phyloP scores from a whole-genome alignment of 306 rosid species.

The Lotus japonicus region DNA sequence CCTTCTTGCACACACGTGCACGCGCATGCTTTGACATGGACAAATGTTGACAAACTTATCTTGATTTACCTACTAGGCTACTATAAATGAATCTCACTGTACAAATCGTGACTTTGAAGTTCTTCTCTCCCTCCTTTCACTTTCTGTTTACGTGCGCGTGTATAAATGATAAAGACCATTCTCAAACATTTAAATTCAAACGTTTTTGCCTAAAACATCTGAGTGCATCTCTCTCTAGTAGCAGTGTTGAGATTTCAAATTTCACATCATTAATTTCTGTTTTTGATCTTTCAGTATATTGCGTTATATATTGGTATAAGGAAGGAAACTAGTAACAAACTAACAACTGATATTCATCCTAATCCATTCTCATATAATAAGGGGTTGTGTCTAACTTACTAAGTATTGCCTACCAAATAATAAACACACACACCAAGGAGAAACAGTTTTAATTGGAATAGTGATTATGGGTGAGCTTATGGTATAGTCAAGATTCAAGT shows the following conservation, averaged over 20 bases:
- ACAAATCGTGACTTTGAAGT: conserved; percentile 6
- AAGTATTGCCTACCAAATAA: too few relatives aligned
- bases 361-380: background rate
- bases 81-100: background rate
- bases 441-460: background rate
- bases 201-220: conserved; percentile 14
- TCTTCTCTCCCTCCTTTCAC: background rate
- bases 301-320: background rate
- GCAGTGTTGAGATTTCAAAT: background rate
- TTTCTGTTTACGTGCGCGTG: conserved; percentile 10
- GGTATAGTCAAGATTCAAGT: conserved; percentile 17
- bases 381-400: too few relatives aligned
- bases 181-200: conserved; percentile 25
- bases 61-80: conserved; percentile 25
- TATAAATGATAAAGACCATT: conserved; percentile 17
- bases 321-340: background rate
- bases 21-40: conserved; percentile 30
- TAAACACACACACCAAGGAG: background rate
- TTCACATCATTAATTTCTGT: background rate
- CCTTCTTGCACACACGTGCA: conserved; percentile 31
- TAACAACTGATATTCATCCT: background rate
- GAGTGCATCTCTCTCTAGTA: background rate
- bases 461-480: background rate
- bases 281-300: background rate
- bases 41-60: conserved; percentile 25